phyloP scores from a whole-genome alignment of 176 grass and related monocot species.

The Juncus effusus region DNA sequence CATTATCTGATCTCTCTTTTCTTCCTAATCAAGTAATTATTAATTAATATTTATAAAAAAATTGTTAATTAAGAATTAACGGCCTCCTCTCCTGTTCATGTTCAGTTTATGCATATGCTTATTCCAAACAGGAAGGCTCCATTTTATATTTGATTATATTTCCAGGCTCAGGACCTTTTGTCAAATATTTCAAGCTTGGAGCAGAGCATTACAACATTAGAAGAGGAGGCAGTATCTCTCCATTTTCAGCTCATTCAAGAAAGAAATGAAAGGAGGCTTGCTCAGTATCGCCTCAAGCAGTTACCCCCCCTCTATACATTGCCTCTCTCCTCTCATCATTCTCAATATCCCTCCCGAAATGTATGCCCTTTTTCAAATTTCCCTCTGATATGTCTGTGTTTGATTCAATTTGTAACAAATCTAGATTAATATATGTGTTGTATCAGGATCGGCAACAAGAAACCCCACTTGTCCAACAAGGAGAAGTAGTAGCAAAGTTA shows the following conservation, averaged over 20 bases:
- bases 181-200: slow-evolving; percentile 69
- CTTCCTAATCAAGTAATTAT: slow-evolving; percentile 65
- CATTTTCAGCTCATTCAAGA: slow-evolving; percentile 96
- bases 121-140: neutral
- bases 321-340: slow-evolving; percentile 32
- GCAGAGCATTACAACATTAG: slow-evolving; percentile 46
- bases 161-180: slow-evolving; percentile 75
- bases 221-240: slow-evolving; percentile 80
- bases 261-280: slow-evolving; percentile 82
- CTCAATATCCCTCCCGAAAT: slow-evolving; percentile 10
- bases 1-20: slow-evolving; percentile 65
- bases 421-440: slow-evolving; percentile 14
- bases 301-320: slow-evolving; percentile 18
- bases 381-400: no score
- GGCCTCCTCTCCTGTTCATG: no score
- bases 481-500: slow-evolving; percentile 31
- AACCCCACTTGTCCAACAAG: slow-evolving; percentile 2
- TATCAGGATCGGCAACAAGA: slow-evolving; percentile 29
- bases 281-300: slow-evolving; percentile 73
- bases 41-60: neutral
- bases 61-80: no score
- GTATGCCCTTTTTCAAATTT: slow-evolving; percentile 17
- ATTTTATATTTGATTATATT: neutral
- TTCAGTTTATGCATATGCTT: neutral
- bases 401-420: no score